Conservation (phyloP, 331 rosid species). For the Malus hybrid region DNA sequence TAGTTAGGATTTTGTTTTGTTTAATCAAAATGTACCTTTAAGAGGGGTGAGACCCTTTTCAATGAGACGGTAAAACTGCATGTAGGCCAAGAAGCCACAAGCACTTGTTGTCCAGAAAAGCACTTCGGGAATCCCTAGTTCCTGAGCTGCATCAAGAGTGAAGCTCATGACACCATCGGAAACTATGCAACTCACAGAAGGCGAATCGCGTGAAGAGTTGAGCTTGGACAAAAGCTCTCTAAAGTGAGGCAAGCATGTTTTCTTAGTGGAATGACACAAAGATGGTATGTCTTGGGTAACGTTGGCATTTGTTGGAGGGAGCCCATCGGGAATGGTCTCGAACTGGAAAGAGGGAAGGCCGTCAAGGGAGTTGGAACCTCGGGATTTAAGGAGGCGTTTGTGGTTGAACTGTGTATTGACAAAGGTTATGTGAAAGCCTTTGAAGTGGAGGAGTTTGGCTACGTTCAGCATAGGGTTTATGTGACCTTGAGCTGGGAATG, state of each 20-base stretch:
- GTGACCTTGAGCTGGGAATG: constrained; percentile 79
- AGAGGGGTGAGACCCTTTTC: constrained; percentile 38
- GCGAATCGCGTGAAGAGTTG: neutral
- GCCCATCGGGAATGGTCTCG: constrained; percentile 65
- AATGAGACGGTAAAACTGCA: constrained; percentile 25
- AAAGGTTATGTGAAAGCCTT: constrained; percentile 67
- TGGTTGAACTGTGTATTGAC: constrained; percentile 60
- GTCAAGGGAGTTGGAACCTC: constrained; percentile 42
- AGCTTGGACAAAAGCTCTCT: neutral
- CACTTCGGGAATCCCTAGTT: neutral
- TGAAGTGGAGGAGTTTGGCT: constrained; percentile 52
- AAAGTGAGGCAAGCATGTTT: neutral
- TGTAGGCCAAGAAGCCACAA: constrained; percentile 47
- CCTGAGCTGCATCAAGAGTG: constrained; percentile 7
- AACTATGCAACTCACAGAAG: constrained; percentile 8
- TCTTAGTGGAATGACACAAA: constrained; percentile 8
- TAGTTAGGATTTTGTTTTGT: too few relatives aligned
- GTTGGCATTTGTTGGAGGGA: constrained; percentile 21
- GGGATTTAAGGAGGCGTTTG: constrained; percentile 56
- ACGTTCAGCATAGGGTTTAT: constrained; percentile 60
- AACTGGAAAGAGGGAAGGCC: constrained; percentile 51
- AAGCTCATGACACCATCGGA: constrained; percentile 13
- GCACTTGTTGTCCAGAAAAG: constrained; percentile 25
- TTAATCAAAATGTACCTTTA: constrained; percentile 29
- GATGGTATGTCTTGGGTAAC: constrained; percentile 18